Base-by-base conservation (phyloP, 768 basidiomycete species). In the Naganishia kalamii region DNA sequence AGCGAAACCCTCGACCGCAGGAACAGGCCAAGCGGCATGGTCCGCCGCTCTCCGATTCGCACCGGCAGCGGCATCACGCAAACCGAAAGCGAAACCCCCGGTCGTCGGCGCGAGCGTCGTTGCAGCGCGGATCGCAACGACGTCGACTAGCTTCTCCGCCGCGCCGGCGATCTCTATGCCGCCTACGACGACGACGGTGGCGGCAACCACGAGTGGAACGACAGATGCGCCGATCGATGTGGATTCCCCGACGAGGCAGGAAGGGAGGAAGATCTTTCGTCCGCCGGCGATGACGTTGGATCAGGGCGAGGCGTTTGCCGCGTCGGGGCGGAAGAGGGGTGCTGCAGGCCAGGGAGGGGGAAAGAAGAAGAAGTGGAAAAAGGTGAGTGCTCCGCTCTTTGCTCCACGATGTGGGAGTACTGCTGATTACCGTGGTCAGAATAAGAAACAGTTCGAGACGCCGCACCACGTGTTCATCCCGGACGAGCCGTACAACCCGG, bases 401-500 rank as follows among this genome's bases (percentile, higher is more conserved):
- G 37, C 43, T 21, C 35, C 37, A 32, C 2, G 15, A 43, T 4
- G n/a, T 37, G 43, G 63, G 52, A 64, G 61, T 12, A 6, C 12
- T 19, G 21, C 30, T 25, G 23, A 5, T 49, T 23, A 11, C 30
- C 51, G 72, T 69, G 70, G 65, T 59, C 51, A 66, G 59, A 54
- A 47, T 27, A 44, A 52, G 13, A 64, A 70, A 60, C 66, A 64
- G 35, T 70, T 69, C 29, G 59, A 69, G 41, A 67, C 72, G 12
- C 71, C 74, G 8, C 35, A 60, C 30, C 66, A 68, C 49, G 67
- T 65, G 10, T 77, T 77, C 52, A 68, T 73, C 33, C 76, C 76
- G 3, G 72, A 75, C n/a, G 76, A 77, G 50, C 69, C 70, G 57
- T 77, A 77, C 49, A 74, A 77, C 47, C 76, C 76, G 11, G 72